These are phyloP conservation scores for Chlorella sorokiniana DNA, from an alignment of 139 green algal species.

Conservation along the genomic window DNA sequence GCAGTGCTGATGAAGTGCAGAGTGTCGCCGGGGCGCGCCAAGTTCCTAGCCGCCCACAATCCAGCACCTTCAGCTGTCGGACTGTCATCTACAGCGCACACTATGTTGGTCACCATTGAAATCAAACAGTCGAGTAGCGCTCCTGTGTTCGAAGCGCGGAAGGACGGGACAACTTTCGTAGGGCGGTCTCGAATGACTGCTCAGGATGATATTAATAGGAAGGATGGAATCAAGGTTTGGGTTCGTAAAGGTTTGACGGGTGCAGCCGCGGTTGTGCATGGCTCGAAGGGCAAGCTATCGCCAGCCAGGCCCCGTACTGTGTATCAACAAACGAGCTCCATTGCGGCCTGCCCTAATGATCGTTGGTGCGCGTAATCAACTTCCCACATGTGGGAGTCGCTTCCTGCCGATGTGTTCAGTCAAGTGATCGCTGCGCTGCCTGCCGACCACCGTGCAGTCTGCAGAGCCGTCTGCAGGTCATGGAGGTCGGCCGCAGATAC, in stretches of 20 bases:
- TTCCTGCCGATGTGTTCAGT: neutral
- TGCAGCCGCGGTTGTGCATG: too few relatives aligned
- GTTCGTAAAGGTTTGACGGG: too few relatives aligned
- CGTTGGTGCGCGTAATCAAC: too few relatives aligned
- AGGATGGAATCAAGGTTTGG: too few relatives aligned
- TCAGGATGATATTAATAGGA: too few relatives aligned
- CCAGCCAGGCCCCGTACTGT: too few relatives aligned
- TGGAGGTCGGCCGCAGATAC: neutral
- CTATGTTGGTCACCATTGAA: neutral
- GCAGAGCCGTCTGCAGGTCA: neutral
- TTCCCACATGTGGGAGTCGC: slow-evolving; percentile 2
- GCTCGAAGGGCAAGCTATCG: too few relatives aligned
- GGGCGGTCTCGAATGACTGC: too few relatives aligned
- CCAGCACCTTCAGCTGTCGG: neutral
- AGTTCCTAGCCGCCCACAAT: neutral
- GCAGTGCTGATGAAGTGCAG: slow-evolving; percentile 22
- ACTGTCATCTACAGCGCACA: neutral
- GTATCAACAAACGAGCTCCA: too few relatives aligned
- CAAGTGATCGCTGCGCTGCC: neutral
- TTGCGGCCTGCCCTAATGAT: too few relatives aligned
- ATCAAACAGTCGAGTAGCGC: neutral
- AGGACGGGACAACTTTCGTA: too few relatives aligned
- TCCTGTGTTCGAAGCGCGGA: neutral
- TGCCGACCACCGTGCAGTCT: neutral
- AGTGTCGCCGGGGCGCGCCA: slow-evolving; percentile 2